Conservation (phyloP, 495 filamentous ascomycete genomes). For the Tuber umbilicatum region DNA sequence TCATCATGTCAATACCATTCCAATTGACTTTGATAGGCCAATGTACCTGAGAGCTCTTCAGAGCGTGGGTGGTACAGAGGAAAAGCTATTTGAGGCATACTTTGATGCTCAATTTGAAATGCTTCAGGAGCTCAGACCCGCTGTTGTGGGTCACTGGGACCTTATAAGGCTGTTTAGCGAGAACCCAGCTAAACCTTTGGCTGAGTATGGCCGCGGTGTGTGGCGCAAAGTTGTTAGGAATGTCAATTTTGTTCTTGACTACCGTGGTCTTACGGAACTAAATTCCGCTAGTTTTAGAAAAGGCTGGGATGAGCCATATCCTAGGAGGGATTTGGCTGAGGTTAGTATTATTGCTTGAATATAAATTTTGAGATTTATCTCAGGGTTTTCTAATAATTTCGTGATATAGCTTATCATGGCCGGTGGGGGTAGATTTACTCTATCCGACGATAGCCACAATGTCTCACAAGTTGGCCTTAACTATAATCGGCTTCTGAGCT, state of each 20-base stretch:
- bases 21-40: slow-evolving; percentile 75
- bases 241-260: slow-evolving; percentile 58
- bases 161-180: slow-evolving; percentile 73
- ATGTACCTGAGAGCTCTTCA: slow-evolving; percentile 56
- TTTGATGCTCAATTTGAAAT: slow-evolving; percentile 82
- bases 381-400: slow-evolving; percentile 15
- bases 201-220: slow-evolving; percentile 50
- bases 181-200: slow-evolving; percentile 56
- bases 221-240: slow-evolving; percentile 72
- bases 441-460: slow-evolving; percentile 89
- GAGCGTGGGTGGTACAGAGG: slow-evolving; percentile 53
- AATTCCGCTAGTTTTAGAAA: slow-evolving; percentile 83
- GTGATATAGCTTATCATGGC: slow-evolving; percentile 52
- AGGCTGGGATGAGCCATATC: slow-evolving; percentile 86
- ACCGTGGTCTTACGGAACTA: slow-evolving; percentile 79
- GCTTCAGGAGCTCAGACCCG: slow-evolving; percentile 64
- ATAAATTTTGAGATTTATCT: background rate
- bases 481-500: slow-evolving; percentile 57
- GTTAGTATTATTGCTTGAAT: slow-evolving; percentile 45
- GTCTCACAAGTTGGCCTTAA: slow-evolving; percentile 69
- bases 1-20: slow-evolving; percentile 76
- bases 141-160: slow-evolving; percentile 89
- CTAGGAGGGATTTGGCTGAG: slow-evolving; percentile 68
- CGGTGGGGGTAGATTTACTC: slow-evolving; percentile 70
- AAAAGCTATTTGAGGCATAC: slow-evolving; percentile 67